Conservation (phyloP, 768 basidiomycete species). For the Russula abietina region DNA sequence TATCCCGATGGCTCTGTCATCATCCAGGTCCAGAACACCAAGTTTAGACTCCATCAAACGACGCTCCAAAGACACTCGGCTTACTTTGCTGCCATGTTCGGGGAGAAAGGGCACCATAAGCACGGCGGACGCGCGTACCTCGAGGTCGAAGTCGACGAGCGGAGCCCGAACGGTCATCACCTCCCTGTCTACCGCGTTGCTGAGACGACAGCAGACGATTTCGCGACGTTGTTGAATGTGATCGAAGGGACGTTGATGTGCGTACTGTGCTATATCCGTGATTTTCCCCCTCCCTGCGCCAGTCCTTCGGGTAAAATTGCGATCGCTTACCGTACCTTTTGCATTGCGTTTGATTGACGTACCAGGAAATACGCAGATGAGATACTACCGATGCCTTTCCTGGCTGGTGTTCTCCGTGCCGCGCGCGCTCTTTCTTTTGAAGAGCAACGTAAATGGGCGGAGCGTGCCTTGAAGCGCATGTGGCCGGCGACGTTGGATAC, state of each 20-base stretch:
- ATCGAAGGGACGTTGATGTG: constrained; percentile 37
- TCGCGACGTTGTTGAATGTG: constrained; percentile 31
- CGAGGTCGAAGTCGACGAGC: constrained; percentile 10
- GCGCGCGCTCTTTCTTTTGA: constrained; percentile 34
- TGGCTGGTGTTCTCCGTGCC: constrained; percentile 35
- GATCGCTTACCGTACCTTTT: neutral
- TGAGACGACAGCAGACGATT: constrained; percentile 31
- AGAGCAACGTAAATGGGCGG: constrained; percentile 30
- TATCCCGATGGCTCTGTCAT: constrained; percentile 34
- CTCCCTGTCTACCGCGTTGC: constrained; percentile 27
- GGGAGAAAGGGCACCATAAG: neutral
- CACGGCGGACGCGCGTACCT: neutral
- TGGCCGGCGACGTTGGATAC: constrained; percentile 30
- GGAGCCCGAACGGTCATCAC: neutral
- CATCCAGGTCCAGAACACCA: constrained; percentile 32
- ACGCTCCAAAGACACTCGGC: constrained; percentile 31
- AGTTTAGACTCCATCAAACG: constrained; percentile 36
- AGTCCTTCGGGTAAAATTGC: too few relatives aligned
- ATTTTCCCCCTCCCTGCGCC: neutral
- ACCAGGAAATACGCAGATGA: constrained; percentile 28
- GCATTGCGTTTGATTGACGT: constrained; percentile 10
- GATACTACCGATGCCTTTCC: constrained; percentile 29
- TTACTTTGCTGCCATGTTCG: constrained; percentile 33
- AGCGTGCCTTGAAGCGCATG: constrained; percentile 27
- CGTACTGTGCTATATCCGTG: neutral